phyloP scores from a whole-genome alignment of 2,329 filamentous ascomycete species.

The Calonectria hongkongensis region DNA sequence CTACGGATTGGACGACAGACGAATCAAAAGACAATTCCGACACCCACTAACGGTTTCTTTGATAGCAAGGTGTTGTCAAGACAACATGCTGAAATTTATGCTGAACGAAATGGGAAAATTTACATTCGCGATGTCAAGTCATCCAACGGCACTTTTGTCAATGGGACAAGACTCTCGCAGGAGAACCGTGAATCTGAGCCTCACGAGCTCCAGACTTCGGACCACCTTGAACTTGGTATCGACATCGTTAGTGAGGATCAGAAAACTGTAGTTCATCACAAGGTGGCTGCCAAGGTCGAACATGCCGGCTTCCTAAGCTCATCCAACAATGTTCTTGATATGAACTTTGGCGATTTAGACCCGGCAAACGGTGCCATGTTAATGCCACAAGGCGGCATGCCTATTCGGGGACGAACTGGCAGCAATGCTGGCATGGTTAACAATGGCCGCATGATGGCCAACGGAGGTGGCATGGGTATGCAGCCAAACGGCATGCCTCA shows the following conservation, averaged over 20 bases:
- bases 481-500: constrained; percentile 78
- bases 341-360: constrained; percentile 95
- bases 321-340: constrained; percentile 85
- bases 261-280: constrained; percentile 98
- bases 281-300: constrained; percentile 97
- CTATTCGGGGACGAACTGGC: constrained; percentile 81
- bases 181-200: constrained; percentile 98
- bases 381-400: constrained; percentile 80
- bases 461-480: constrained; percentile 65
- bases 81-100: constrained; percentile 97
- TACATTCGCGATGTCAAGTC: constrained; percentile 99
- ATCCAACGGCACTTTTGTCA: constrained; percentile 98
- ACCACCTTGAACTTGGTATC: constrained; percentile 95
- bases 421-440: constrained; percentile 79
- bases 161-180: constrained; percentile 89
- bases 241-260: constrained; percentile 99
- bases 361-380: constrained; percentile 85
- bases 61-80: constrained; percentile 98
- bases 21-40: constrained; percentile 96
- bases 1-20: constrained; percentile 96
- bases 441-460: constrained; percentile 77
- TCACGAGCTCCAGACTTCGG: constrained; percentile 92
- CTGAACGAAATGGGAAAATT: constrained; percentile 88
- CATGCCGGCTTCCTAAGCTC: constrained; percentile 90
- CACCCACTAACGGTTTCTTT: constrained; percentile 93